Evolutionary conservation across 495 filamentous ascomycete species (phyloP).

Genomic region (Neurospora pannonica): DNA sequence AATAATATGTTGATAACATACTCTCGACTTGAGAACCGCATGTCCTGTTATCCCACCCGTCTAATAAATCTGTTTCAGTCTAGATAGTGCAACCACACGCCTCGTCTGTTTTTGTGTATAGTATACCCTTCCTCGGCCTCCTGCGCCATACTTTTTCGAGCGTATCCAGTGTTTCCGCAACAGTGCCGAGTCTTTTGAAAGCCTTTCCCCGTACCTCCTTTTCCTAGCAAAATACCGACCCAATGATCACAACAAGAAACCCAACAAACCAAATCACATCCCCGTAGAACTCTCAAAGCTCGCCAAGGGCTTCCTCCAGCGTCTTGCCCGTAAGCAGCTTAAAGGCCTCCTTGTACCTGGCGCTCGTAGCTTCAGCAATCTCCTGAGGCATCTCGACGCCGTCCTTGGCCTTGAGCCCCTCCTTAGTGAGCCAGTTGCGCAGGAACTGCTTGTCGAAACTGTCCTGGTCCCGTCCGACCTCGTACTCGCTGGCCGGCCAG

Average conservation of each 20-base stretch:
- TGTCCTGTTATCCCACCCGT: neutral
- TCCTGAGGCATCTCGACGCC: conserved; percentile 63
- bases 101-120: neutral
- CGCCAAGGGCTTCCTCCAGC: conserved; percentile 28
- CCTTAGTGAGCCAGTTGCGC: conserved; percentile 70
- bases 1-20: neutral
- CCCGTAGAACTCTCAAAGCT: conserved; percentile 1
- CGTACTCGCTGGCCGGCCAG: conserved; percentile 71
- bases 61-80: neutral
- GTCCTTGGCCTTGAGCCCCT: conserved; percentile 57
- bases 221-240: neutral
- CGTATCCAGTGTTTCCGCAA: neutral
- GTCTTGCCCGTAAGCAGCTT: conserved; percentile 32
- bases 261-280: neutral
- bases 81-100: neutral
- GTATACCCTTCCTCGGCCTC: neutral
- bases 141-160: neutral
- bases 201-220: neutral
- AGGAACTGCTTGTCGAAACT: conserved; percentile 89
- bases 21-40: neutral
- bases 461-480: conserved; percentile 61
- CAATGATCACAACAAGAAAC: neutral
- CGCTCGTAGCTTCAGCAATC: conserved; percentile 51
- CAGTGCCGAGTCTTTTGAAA: neutral
- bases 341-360: conserved; percentile 39